These are phyloP conservation scores for Clarireedia homoeocarpa DNA, from an alignment of 2,329 filamentous ascomycete species.

Conservation along the genomic window DNA sequence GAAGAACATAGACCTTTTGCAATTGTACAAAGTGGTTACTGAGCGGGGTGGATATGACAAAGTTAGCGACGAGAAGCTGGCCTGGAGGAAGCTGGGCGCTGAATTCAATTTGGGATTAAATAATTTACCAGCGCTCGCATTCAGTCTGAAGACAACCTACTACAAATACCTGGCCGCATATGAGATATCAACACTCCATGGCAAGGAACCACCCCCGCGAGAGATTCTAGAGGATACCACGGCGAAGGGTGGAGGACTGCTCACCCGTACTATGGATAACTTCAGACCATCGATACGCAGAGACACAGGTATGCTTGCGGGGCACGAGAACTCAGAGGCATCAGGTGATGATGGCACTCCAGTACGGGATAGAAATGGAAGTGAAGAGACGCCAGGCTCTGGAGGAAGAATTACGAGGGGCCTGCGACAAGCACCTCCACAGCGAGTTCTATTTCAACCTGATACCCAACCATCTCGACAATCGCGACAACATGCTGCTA, in stretches of 20 bases:
- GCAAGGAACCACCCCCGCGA: slow-evolving; percentile 75
- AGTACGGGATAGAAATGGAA: slow-evolving; percentile 41
- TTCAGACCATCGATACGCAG: slow-evolving; percentile 45
- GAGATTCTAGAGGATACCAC: slow-evolving; percentile 74
- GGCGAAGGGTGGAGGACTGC: slow-evolving; percentile 73
- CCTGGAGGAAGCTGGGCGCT: slow-evolving; percentile 70
- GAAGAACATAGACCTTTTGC: slow-evolving; percentile 67
- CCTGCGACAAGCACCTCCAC: slow-evolving; percentile 74
- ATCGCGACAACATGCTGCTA: slow-evolving; percentile 51
- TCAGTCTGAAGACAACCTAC: slow-evolving; percentile 79
- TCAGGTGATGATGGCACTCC: slow-evolving; percentile 55
- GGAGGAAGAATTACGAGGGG: slow-evolving; percentile 54
- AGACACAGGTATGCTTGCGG: slow-evolving; percentile 33
- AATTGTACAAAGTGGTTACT: slow-evolving; percentile 71
- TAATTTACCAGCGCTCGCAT: slow-evolving; percentile 77
- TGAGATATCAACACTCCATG: slow-evolving; percentile 72
- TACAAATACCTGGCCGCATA: slow-evolving; percentile 85
- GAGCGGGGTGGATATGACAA: slow-evolving; percentile 79
- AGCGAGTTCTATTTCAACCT: slow-evolving; percentile 77
- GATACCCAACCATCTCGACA: slow-evolving; percentile 61
- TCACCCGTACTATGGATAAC: slow-evolving; percentile 72
- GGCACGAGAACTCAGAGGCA: slow-evolving; percentile 49
- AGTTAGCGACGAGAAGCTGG: slow-evolving; percentile 74
- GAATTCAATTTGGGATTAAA: slow-evolving; percentile 67
- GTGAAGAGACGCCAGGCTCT: slow-evolving; percentile 43